Base-by-base conservation (phyloP, 1,284 basidiomycete species). In the Takashimella koratensis region DNA sequence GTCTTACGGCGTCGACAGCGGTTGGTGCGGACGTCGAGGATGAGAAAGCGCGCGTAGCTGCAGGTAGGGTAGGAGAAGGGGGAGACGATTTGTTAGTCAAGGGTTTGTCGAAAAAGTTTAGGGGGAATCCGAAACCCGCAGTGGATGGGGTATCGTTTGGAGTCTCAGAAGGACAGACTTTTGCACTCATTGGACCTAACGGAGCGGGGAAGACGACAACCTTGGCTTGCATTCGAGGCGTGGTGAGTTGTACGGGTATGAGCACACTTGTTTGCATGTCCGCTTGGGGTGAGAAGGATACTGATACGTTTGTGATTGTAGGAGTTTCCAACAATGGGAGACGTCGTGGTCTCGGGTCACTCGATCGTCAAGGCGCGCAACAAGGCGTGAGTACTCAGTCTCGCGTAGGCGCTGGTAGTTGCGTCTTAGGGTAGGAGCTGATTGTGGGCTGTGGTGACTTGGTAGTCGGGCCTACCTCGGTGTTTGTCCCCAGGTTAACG, bases 401-500 rank as follows among this genome's bases (percentile, higher is more conserved):
- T n/a, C n/a, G n/a, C n/a, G n/a, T n/a, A n/a, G n/a, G n/a, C n/a
- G n/a, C n/a, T n/a, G n/a, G n/a, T n/a, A n/a, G n/a, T n/a, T n/a
- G n/a, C n/a, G n/a, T n/a, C n/a, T n/a, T n/a, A n/a, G n/a, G n/a
- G n/a, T n/a, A n/a, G n/a, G n/a, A n/a, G n/a, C n/a, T 16, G 16
- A 4, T 26, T 8, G 12, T n/a, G 5, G 19, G 30, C 22, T 53
- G 44, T 52, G 12, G 27, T 53, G 19, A 49, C 52, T 2, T 16
- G 22, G 1, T 25, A 62, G 60, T 2, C 59, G 64, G 36, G 47
- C 52, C 5, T 51, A 59, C 21, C 80, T 90, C 5, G 87, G 87
- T 2, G 86, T 90, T 41, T 89, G 86, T 66, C 88, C 87, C 0
- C 88, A 90, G 61, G 87, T 88, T 73, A 88, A 87, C 4, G 87